These are phyloP conservation scores for Teratosphaeria destructans DNA, from an alignment of 2,329 filamentous ascomycete genomes.

Conservation along the genomic window DNA sequence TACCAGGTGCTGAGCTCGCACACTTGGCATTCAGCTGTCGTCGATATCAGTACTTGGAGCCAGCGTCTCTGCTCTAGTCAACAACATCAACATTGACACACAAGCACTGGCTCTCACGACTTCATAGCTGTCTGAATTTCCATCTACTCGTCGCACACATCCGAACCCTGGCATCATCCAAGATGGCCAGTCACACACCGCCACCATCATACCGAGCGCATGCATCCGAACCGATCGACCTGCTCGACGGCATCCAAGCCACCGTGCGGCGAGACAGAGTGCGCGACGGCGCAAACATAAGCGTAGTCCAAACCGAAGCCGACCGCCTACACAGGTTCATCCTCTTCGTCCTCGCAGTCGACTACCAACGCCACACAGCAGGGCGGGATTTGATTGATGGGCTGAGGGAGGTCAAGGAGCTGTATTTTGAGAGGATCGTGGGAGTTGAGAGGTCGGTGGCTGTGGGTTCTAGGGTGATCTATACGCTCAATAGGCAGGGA, in stretches of 20 bases:
- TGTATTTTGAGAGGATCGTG: neutral
- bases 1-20: neutral
- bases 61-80: neutral
- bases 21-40: neutral
- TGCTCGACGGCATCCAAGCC: neutral
- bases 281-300: neutral
- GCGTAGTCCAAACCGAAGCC: neutral
- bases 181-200: neutral
- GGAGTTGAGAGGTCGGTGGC: neutral
- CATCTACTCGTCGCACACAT: neutral
- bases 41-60: neutral
- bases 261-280: neutral
- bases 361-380: neutral
- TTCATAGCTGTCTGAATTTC: neutral
- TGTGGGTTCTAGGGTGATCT: neutral
- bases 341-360: neutral
- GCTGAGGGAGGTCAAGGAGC: neutral
- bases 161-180: neutral
- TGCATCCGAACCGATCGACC: neutral
- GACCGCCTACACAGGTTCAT: neutral
- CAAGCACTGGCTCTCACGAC: neutral
- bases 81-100: neutral
- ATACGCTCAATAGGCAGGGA: neutral
- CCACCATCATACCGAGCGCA: neutral
- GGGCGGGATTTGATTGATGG: neutral